phyloP scores from a whole-genome alignment of 2,329 filamentous ascomycete species.

The Penicillium frequentans region DNA sequence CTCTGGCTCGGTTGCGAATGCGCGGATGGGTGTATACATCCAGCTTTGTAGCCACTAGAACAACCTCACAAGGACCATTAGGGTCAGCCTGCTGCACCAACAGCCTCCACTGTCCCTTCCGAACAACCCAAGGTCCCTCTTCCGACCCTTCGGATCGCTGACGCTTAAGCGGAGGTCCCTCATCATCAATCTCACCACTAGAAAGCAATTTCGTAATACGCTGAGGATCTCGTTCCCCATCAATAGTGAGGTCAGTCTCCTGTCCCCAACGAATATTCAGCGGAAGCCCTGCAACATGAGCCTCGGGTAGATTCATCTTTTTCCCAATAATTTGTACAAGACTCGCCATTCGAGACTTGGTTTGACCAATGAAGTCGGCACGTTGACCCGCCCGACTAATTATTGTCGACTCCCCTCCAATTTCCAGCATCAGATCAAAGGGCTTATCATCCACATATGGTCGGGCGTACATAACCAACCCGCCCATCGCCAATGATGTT shows the following conservation, averaged over 20 bases:
- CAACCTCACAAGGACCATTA: constrained; percentile 61
- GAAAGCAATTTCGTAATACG: constrained; percentile 29
- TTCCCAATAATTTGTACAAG: constrained; percentile 79
- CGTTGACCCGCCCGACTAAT: constrained; percentile 57
- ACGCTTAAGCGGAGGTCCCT: constrained; percentile 33
- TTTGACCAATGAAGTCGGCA: constrained; percentile 71
- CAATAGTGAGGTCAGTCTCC: constrained; percentile 43
- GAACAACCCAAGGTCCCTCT: constrained; percentile 59
- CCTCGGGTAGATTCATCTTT: constrained; percentile 69
- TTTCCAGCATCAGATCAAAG: constrained; percentile 76
- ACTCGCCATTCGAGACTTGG: constrained; percentile 67
- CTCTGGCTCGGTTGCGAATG: constrained; percentile 63
- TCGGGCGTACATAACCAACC: constrained; percentile 76
- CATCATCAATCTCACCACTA: constrained; percentile 30
- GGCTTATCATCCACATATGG: constrained; percentile 78
- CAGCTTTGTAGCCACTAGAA: constrained; percentile 73
- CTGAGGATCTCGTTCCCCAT: constrained; percentile 33
- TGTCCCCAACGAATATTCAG: constrained; percentile 65
- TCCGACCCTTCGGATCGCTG: constrained; percentile 47
- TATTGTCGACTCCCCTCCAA: constrained; percentile 65
- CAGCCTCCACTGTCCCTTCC: constrained; percentile 70
- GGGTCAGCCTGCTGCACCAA: constrained; percentile 61
- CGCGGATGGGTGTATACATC: constrained; percentile 69
- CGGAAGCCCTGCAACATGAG: constrained; percentile 60
- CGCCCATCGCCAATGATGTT: constrained; percentile 45